Evolutionary conservation across 371 early-diverging fungal species (phyloP).

Genomic region (Mucor velutinosus): DNA sequence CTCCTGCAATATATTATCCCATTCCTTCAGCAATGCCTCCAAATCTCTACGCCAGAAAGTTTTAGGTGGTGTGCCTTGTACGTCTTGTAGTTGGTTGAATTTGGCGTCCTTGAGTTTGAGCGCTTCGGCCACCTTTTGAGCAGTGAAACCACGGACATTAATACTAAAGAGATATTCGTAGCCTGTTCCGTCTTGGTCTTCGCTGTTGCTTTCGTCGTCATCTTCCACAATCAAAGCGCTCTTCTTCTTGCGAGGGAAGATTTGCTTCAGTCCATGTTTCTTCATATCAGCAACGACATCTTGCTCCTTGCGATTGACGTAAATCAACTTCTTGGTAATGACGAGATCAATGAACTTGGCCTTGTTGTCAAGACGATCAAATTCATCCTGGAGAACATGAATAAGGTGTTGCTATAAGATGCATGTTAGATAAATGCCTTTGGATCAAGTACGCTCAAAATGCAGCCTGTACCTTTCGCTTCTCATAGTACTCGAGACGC

Average conservation of each 20-base stretch:
- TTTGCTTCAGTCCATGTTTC: slow-evolving; percentile 67
- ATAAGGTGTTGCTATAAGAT: slow-evolving; percentile 61
- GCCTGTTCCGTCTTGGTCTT: slow-evolving; percentile 44
- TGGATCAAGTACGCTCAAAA: not conserved
- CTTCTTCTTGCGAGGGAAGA: slow-evolving; percentile 56
- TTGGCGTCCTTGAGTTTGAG: slow-evolving; percentile 74
- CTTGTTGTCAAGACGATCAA: slow-evolving; percentile 84
- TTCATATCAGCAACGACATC: slow-evolving; percentile 84
- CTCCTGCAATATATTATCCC: slow-evolving; percentile 59
- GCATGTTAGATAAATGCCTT: not conserved
- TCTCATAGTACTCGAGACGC: slow-evolving; percentile 85
- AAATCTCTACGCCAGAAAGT: slow-evolving; percentile 95
- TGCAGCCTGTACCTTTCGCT: slow-evolving; percentile 78
- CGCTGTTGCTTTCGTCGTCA: slow-evolving; percentile 23
- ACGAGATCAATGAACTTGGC: slow-evolving; percentile 95
- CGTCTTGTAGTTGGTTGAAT: slow-evolving; percentile 68
- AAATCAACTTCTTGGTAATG: slow-evolving; percentile 79
- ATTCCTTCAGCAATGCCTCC: slow-evolving; percentile 72
- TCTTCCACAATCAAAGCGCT: slow-evolving; percentile 44
- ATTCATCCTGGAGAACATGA: slow-evolving; percentile 74
- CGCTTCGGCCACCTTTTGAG: slow-evolving; percentile 88
- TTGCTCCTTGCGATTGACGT: slow-evolving; percentile 86
- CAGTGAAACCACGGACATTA: slow-evolving; percentile 93
- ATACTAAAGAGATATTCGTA: slow-evolving; percentile 96
- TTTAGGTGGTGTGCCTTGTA: slow-evolving; percentile 72